Base-by-base conservation (phyloP, 805 yeast species). In the Cyberlindnera xishuangbannaensis region DNA sequence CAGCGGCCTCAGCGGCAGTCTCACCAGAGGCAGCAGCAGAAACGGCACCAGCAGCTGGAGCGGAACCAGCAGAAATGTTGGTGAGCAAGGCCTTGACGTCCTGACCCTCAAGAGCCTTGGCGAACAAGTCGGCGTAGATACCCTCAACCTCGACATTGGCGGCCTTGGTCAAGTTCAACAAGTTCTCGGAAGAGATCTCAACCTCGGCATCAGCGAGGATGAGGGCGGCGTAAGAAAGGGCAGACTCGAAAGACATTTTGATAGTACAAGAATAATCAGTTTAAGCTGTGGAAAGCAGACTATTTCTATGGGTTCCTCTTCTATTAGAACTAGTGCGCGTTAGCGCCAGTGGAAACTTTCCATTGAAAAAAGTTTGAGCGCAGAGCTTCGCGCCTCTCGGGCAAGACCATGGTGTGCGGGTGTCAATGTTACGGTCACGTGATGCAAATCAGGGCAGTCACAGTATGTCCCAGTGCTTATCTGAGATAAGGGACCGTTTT, bases 181-280 rank as follows among this genome's bases (percentile, higher is more conserved):
- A 72, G 76, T 84, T 85, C 66, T 83, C 90, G 54, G 92, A 61
- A 30, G 90, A 72, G 75, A 85, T 73, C 69, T 84, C 94, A 59
- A 83, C 72, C 61, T 82, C 94, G 54, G 95, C 82, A 64, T 85
- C 95, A 51, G 95, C 95, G 67, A 85, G 76, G 71, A 85, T 84
- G 65, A 85, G 76, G 61, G 95, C 94, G 64, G 95, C 95, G 78
- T 83, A 83, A 51, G 94, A 81, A 58, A 83, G 79, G 56, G 87
- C 76, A 57, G 88, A 73, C 73, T 83, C 88, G 43, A 59, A 47
- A 62, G 86, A 78, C 86, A 80, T 80, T 62, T 48, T 62, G 40
- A 23, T 17, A 39, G 22, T 18, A 26, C 39, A 47, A 51, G 53
- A 51, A 51, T 52, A 52, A 52, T 52, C 57, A 48, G 43, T 50